These are phyloP conservation scores for Corrigiola litoralis DNA, from an alignment of 179 eudicot genomes.

Conservation along the genomic window DNA sequence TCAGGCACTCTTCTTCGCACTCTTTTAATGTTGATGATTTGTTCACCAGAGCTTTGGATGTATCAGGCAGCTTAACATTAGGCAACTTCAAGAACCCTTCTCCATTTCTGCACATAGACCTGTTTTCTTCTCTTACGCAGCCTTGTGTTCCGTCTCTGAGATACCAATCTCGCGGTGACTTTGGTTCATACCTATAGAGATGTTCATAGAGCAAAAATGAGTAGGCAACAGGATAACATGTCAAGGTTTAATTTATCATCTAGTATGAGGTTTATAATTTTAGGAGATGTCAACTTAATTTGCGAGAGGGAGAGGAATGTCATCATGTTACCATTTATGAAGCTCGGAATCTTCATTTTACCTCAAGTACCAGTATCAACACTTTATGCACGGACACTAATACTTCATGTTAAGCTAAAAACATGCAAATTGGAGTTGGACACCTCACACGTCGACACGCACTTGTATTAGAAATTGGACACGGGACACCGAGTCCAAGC, in stretches of 20 bases:
- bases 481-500: too few species aligned
- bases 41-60: slow-evolving; percentile 22
- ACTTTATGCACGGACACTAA: too few species aligned
- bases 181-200: slow-evolving; percentile 32
- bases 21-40: slow-evolving; percentile 25
- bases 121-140: slow-evolving; percentile 28
- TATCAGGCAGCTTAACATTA: slow-evolving; percentile 40
- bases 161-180: slow-evolving; percentile 40
- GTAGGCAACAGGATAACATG: neutral
- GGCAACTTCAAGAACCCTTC: slow-evolving; percentile 41
- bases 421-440: too few species aligned
- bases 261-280: too few species aligned
- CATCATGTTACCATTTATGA: too few species aligned
- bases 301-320: too few species aligned
- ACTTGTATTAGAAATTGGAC: too few species aligned
- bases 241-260: neutral
- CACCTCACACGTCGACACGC: too few species aligned
- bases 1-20: slow-evolving; percentile 33
- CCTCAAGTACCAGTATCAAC: too few species aligned
- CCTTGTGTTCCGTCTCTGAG: slow-evolving; percentile 34
- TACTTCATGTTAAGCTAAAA: too few species aligned
- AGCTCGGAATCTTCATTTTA: too few species aligned
- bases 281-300: too few species aligned
- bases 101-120: slow-evolving; percentile 32
- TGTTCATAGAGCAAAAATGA: neutral